phyloP scores from a whole-genome alignment of 2,329 filamentous ascomycete genomes.

The Pseudopyrenochaeta lycopersici region DNA sequence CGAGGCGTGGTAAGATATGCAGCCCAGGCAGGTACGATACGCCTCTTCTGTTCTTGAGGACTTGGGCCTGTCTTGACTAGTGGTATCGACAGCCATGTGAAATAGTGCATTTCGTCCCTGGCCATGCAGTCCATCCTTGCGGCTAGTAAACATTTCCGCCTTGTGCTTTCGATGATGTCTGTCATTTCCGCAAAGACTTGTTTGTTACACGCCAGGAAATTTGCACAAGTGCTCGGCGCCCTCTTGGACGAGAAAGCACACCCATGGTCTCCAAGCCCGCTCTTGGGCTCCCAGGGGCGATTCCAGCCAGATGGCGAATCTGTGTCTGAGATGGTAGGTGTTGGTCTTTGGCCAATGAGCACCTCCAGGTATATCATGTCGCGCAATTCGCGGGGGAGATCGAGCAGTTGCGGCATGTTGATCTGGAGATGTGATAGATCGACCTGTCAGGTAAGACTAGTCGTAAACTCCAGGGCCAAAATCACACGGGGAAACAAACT shows the following conservation, averaged over 20 bases:
- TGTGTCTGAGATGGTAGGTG: slow-evolving; percentile 27
- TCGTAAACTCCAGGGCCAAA: background rate
- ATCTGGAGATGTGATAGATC: background rate
- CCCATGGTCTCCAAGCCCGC: slow-evolving; percentile 29
- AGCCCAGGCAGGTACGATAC: slow-evolving; percentile 25
- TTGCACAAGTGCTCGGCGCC: slow-evolving; percentile 38
- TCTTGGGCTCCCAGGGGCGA: slow-evolving; percentile 23
- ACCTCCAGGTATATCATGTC: slow-evolving; percentile 44
- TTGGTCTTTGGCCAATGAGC: slow-evolving; percentile 31
- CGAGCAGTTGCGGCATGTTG: slow-evolving; percentile 36
- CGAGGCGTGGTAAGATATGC: slow-evolving; percentile 14
- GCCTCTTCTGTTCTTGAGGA: slow-evolving; percentile 2
- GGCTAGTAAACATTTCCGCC: slow-evolving; percentile 20
- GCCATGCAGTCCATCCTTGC: slow-evolving; percentile 43
- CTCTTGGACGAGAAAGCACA: slow-evolving; percentile 34
- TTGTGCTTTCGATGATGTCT: slow-evolving; percentile 28
- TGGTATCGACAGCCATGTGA: slow-evolving; percentile 42
- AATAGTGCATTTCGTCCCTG: slow-evolving; percentile 39
- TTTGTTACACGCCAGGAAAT: slow-evolving; percentile 37
- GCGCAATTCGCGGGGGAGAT: slow-evolving; percentile 43
- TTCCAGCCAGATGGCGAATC: slow-evolving; percentile 25
- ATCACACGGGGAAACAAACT: background rate
- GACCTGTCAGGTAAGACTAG: background rate
- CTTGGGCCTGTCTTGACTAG: slow-evolving; percentile 30
- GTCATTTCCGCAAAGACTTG: slow-evolving; percentile 43